Evolutionary conservation across 106 monocot genomes (phyloP).

Genomic region (Iris macrosiphon): DNA sequence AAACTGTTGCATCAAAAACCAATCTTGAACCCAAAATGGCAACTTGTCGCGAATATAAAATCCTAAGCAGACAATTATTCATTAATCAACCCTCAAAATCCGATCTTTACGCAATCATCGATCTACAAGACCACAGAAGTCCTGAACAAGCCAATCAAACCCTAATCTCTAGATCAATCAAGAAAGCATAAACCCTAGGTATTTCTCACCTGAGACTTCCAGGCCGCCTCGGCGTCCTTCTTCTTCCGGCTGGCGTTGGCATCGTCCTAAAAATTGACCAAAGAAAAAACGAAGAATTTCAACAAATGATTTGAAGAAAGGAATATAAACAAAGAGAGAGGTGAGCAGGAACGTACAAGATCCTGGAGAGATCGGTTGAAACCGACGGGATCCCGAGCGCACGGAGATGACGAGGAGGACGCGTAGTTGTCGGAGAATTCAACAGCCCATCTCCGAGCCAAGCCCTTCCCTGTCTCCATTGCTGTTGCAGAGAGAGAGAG

Average conservation of each 20-base stretch:
- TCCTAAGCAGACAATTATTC: no score
- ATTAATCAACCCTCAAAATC: no score
- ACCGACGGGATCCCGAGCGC: conserved; percentile 76
- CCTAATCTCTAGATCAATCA: not conserved
- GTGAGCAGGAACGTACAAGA: conserved; percentile 21
- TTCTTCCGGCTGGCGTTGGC: conserved; percentile 51
- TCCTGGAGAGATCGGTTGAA: conserved; percentile 63
- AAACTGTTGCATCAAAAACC: no score
- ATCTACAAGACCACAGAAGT: not conserved
- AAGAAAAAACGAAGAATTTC: not conserved
- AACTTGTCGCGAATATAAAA: no score
- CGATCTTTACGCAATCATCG: no score
- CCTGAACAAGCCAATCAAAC: no score
- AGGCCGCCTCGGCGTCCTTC: conserved; percentile 86
- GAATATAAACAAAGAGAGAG: not conserved
- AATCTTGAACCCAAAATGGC: no score
- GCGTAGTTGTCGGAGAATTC: conserved; percentile 48
- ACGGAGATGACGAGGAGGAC: conserved; percentile 31
- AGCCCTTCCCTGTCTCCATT: conserved; percentile 90
- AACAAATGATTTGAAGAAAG: not conserved
- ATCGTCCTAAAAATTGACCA: conserved; percentile 47
- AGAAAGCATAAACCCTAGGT: not conserved
- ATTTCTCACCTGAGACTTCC: conserved; percentile 76
- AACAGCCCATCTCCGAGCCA: conserved; percentile 87
- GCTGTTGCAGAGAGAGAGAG: no score